A percentile compares a stretch with the other conserved stretches of the same genome.
Conservation (phyloP, 2,329 filamentous ascomycete species). For the Ramularia endophylla region DNA sequence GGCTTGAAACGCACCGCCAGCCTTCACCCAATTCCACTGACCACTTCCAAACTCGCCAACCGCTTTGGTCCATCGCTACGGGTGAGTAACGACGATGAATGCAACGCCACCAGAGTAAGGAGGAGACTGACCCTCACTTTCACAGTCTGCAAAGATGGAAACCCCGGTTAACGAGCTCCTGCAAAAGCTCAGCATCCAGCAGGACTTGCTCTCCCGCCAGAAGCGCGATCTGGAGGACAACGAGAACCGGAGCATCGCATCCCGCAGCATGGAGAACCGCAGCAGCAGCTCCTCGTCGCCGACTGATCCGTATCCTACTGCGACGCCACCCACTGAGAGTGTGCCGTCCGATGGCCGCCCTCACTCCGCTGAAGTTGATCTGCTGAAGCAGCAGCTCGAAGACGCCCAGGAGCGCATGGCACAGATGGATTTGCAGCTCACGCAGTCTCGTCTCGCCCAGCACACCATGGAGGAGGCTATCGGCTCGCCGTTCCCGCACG, state of each 20-base stretch:
- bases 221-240: constrained; percentile 46
- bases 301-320: constrained; percentile 27
- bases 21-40: constrained; percentile 29
- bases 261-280: no score
- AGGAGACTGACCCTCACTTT: background rate
- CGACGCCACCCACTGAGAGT: constrained; percentile 20
- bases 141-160: constrained; percentile 2
- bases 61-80: constrained; percentile 15
- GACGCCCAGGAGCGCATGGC: constrained; percentile 64
- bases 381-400: constrained; percentile 65
- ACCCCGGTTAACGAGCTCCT: constrained; percentile 62
- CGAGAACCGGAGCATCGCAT: constrained; percentile 22
- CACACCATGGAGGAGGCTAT: constrained; percentile 51
- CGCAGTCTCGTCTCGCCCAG: constrained; percentile 56
- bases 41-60: constrained; percentile 34
- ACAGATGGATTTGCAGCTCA: constrained; percentile 65
- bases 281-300: constrained; percentile 21
- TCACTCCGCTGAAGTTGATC: constrained; percentile 56
- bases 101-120: constrained; percentile 1
- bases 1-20: constrained; percentile 20
- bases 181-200: constrained; percentile 68
- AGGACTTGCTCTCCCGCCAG: constrained; percentile 54
- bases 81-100: constrained; percentile 8
- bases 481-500: constrained; percentile 27
- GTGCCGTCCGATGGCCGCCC: constrained; percentile 22